Evolutionary conservation across 2,329 filamentous ascomycete genomes (phyloP).

Genomic region (Colletotrichum tamarilloi): DNA sequence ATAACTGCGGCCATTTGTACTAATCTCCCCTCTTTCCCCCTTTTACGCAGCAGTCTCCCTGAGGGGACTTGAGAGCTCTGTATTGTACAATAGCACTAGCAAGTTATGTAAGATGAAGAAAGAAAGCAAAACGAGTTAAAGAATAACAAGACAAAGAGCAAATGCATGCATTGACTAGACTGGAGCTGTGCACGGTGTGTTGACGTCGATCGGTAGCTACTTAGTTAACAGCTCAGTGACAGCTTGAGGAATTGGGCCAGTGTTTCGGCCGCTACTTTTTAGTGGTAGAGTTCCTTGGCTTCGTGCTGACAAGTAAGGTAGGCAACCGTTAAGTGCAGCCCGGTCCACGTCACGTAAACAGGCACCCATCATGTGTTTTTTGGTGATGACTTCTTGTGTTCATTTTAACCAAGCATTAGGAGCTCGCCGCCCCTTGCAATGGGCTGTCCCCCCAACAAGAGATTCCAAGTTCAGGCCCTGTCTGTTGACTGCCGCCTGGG

Average conservation of each 20-base stretch:
- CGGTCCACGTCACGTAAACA: not conserved
- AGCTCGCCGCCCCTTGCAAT: not conserved
- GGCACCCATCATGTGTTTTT: not conserved
- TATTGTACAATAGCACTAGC: conserved; percentile 37
- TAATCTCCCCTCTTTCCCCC: conserved; percentile 35
- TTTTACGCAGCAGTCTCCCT: conserved; percentile 32
- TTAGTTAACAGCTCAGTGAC: not conserved
- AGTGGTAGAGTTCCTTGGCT: conserved; percentile 1
- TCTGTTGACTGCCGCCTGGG: conserved; percentile 25
- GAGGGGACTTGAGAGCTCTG: conserved; percentile 34
- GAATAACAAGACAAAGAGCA: conserved; percentile 2
- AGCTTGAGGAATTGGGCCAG: not conserved
- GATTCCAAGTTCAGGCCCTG: not conserved
- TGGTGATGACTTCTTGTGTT: not conserved
- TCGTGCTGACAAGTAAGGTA: conserved; percentile 4
- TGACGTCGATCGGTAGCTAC: not conserved
- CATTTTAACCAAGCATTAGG: not conserved
- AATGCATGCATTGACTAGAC: not conserved
- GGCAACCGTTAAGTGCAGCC: not conserved
- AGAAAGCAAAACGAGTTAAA: conserved; percentile 25
- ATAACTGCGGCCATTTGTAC: conserved; percentile 47
- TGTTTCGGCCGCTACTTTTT: not conserved
- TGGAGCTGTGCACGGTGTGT: conserved; percentile 14
- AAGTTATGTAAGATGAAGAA: conserved; percentile 35
- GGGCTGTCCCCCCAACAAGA: not conserved